These are phyloP conservation scores for Flaveria linearis DNA, from an alignment of 129 eudicot genomes.

Conservation along the genomic window DNA sequence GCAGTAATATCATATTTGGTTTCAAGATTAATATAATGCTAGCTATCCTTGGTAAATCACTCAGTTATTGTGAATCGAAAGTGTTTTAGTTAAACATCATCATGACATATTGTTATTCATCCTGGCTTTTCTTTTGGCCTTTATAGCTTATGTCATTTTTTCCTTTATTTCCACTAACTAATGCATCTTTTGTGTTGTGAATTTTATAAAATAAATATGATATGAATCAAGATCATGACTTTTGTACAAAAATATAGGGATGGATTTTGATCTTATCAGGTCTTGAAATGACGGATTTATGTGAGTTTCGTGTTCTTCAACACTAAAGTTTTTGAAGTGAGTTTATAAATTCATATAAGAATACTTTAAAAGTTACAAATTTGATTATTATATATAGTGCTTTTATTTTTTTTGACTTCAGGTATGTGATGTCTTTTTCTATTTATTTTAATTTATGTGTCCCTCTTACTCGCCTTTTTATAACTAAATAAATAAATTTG, in stretches of 20 bases:
- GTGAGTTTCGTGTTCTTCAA: not conserved
- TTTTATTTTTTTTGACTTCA: no score
- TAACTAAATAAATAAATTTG: not conserved
- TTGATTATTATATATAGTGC: no score
- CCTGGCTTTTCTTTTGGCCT: no score
- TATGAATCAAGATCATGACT: not conserved
- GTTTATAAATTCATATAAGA: not conserved
- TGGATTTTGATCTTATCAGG: not conserved
- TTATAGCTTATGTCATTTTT: not conserved
- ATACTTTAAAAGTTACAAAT: not conserved
- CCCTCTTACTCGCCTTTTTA: no score
- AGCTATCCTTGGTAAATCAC: not conserved
- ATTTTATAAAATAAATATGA: not conserved
- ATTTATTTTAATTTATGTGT: no score
- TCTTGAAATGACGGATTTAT: not conserved
- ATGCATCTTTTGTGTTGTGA: not conserved
- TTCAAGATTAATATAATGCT: no score
- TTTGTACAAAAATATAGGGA: not conserved
- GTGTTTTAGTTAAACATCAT: not conserved
- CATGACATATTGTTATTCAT: not conserved
- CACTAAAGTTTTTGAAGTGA: not conserved
- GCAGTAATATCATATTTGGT: no score
- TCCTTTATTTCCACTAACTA: no score
- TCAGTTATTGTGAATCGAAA: not conserved
- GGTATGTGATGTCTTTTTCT: no score